These are phyloP conservation scores for Sutorius eximius DNA, from an alignment of 1,284 basidiomycete genomes.

Conservation along the genomic window DNA sequence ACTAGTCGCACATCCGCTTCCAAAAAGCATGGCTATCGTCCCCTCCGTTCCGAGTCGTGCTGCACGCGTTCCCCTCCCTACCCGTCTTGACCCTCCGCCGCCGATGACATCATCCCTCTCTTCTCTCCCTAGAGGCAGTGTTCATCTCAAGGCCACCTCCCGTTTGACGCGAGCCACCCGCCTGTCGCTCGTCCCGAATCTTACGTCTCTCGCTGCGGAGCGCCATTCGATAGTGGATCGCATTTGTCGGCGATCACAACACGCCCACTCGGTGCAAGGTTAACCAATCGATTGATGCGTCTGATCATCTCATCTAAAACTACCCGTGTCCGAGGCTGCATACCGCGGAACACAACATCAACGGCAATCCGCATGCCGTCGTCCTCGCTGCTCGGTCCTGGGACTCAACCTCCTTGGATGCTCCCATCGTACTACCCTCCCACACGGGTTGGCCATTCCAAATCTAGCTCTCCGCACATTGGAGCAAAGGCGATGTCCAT, in stretches of 20 bases:
- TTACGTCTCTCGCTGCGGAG: slow-evolving; percentile 12
- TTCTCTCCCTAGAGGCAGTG: not conserved
- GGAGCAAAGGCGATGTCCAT: slow-evolving; percentile 1
- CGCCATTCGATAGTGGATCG: not conserved
- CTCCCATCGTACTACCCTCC: not conserved
- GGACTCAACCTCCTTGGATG: not conserved
- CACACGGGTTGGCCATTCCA: not conserved
- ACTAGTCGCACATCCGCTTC: not conserved
- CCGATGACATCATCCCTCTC: slow-evolving; percentile 4
- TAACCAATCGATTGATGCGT: slow-evolving; percentile 1
- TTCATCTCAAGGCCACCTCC: not conserved
- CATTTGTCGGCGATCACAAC: slow-evolving; percentile 24
- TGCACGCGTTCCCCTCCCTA: not conserved
- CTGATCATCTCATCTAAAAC: slow-evolving; percentile 8
- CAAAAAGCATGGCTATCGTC: slow-evolving; percentile 8
- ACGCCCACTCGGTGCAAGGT: slow-evolving; percentile 10
- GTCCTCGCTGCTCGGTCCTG: not conserved
- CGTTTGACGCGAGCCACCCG: slow-evolving; percentile 4
- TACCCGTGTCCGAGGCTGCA: slow-evolving; percentile 7
- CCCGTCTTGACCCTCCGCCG: not conserved
- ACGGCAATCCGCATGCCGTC: not conserved
- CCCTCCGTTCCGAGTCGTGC: not conserved
- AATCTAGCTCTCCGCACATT: not conserved
- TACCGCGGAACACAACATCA: slow-evolving; percentile 2
- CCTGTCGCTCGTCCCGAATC: slow-evolving; percentile 3